phyloP scores from a whole-genome alignment of 2,329 filamentous ascomycete genomes.

The Aureobasidium uvarum region DNA sequence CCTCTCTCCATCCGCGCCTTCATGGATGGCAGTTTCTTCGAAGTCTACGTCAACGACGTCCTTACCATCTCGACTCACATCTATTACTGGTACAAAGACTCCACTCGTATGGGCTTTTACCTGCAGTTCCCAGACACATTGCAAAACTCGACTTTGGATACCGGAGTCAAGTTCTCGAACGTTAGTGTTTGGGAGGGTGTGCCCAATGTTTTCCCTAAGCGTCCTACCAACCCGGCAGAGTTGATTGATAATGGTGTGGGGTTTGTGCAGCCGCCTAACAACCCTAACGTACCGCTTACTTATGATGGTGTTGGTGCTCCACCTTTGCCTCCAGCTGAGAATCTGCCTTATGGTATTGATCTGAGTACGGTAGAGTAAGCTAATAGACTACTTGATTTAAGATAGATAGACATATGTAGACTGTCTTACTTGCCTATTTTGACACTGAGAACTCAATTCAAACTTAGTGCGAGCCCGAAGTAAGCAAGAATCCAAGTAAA shows the following conservation, averaged over 20 bases:
- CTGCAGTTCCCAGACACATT: neutral
- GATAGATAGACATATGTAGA: too few species aligned
- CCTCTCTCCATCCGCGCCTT: constrained; percentile 20
- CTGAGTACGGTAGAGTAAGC: neutral
- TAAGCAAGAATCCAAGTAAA: too few species aligned
- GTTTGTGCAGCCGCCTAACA: constrained; percentile 15
- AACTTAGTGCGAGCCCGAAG: too few species aligned
- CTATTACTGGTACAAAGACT: constrained; percentile 24
- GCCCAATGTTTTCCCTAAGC: constrained; percentile 14
- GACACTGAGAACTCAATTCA: too few species aligned
- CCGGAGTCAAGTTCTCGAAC: constrained; percentile 12
- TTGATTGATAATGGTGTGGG: constrained; percentile 5
- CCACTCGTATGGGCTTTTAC: constrained; percentile 25
- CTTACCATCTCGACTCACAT: constrained; percentile 18
- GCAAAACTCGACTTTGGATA: neutral
- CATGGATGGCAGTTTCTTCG: constrained; percentile 23
- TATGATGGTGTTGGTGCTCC: constrained; percentile 24
- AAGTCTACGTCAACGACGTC: constrained; percentile 24
- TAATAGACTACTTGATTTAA: too few species aligned
- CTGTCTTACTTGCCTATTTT: too few species aligned
- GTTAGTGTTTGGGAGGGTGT: constrained; percentile 23
- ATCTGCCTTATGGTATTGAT: constrained; percentile 17
- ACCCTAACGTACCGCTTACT: constrained; percentile 11
- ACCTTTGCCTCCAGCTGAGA: constrained; percentile 13
- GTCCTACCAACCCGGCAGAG: neutral